Base-by-base conservation (phyloP, 768 basidiomycete genomes). In the Podaxis mareebaensis region DNA sequence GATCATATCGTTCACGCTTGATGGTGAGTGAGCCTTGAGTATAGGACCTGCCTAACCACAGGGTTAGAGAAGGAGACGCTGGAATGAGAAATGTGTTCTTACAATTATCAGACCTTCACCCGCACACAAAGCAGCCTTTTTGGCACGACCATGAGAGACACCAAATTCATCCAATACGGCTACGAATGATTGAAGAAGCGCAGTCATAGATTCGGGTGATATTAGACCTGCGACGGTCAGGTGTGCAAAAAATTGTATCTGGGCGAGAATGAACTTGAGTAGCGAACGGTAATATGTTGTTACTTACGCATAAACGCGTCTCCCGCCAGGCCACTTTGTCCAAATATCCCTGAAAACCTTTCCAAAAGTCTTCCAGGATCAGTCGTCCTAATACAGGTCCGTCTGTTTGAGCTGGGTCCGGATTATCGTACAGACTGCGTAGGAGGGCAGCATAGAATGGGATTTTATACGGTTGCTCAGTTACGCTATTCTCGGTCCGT, bases 181-280 rank as follows among this genome's bases (percentile, higher is more conserved):
- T 2, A 88, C 86, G 73, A 97, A 93, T 0, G 95, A 91, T 66
- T 90, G 87, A 26, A 97, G 81, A 30, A 97, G 84, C 6, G 87
- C 82, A 49, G 91, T 78, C 81, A 98, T 85, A 2, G 95, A 96
- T 8, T 88, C 84, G 0, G 87, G 73, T 2, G 92, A 88, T 56
- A 98, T 83, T 1, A 96, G 76, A 60, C 84, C 83, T 1, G 93
- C 87, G 2, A 90, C 81, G 33, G 92, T 89, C 52, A 97, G 76
- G 70, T 96, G 92, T 1, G 95, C 90, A 71, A 99, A 97, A 74
- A 99, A 92, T 65, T 95, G 93, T 13, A 98, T 89, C 96, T 99
- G 39, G 53, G 11, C 26, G 54, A 42, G 70, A 65, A 64, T 60
- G 24, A 65, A 60, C 24, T 51, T 42, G 42, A 62, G 54, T 12